Evolutionary conservation across 352 stramenopile genomes (phyloP).

Genomic region (Phytophthora vignae): DNA sequence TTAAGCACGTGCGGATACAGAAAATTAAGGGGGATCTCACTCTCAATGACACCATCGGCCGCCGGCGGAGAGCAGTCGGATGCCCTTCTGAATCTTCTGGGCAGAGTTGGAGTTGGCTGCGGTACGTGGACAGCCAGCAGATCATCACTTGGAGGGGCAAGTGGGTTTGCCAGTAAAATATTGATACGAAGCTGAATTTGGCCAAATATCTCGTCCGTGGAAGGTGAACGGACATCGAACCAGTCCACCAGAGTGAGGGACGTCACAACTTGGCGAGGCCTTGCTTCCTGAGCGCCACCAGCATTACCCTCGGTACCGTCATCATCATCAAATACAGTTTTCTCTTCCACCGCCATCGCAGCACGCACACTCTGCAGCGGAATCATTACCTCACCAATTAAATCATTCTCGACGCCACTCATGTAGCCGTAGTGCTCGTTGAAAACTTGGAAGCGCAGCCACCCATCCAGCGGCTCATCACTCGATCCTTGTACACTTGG

Average conservation of each 20-base stretch:
- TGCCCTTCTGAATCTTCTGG: conserved; percentile 45
- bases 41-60: conserved; percentile 55
- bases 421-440: conserved; percentile 85
- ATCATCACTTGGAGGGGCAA: conserved; percentile 33
- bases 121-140: conserved; percentile 13
- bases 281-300: conserved; percentile 20
- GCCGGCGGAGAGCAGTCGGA: conserved; percentile 53
- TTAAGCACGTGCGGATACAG: conserved; percentile 78
- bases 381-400: conserved; percentile 79
- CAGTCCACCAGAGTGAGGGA: conserved; percentile 80
- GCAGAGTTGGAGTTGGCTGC: conserved; percentile 26
- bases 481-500: conserved; percentile 37
- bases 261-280: conserved; percentile 53
- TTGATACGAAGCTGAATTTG: conserved; percentile 82
- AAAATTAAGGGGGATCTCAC: conserved; percentile 73
- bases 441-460: conserved; percentile 79
- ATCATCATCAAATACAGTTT: conserved; percentile 50
- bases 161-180: conserved; percentile 70
- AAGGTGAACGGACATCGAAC: conserved; percentile 74
- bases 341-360: conserved; percentile 69
- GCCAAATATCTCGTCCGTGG: conserved; percentile 66
- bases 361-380: conserved; percentile 75
- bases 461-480: conserved; percentile 55
- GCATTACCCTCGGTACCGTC: conserved; percentile 28
- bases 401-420: conserved; percentile 74